A percentile compares a stretch with the other conserved stretches of the same genome.
Evolutionary conservation across 2,329 filamentous ascomycete genomes (phyloP).

Genomic region (Pyrenophora teres): DNA sequence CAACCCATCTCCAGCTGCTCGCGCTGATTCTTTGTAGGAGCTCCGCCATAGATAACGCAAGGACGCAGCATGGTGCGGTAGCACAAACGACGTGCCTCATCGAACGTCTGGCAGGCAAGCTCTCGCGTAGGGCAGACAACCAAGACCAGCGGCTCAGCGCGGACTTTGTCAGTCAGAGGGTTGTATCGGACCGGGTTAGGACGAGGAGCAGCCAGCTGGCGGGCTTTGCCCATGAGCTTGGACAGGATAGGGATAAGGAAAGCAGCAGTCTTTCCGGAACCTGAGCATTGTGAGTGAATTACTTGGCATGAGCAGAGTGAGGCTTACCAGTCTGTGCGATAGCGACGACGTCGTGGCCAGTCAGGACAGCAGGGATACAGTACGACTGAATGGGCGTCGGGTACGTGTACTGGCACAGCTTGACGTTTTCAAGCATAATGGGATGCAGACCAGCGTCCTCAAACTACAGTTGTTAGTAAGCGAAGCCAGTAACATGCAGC

Average conservation of each 20-base stretch:
- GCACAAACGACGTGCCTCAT: slow-evolving; percentile 88
- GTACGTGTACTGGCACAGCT: slow-evolving; percentile 68
- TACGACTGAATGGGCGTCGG: slow-evolving; percentile 91
- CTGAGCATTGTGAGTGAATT: slow-evolving; percentile 53
- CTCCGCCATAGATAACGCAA: slow-evolving; percentile 86
- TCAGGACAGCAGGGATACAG: slow-evolving; percentile 76
- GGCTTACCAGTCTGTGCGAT: slow-evolving; percentile 89
- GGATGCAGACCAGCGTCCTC: slow-evolving; percentile 83
- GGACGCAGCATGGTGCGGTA: slow-evolving; percentile 95
- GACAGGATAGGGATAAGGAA: slow-evolving; percentile 89
- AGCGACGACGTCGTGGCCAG: slow-evolving; percentile 81
- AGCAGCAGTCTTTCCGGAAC: slow-evolving; percentile 94
- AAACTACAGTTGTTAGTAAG: slow-evolving; percentile 56
- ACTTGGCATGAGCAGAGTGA: not conserved
- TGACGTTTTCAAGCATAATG: slow-evolving; percentile 76
- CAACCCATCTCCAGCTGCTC: slow-evolving; percentile 80
- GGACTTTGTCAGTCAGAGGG: slow-evolving; percentile 57
- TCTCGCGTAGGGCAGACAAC: slow-evolving; percentile 87
- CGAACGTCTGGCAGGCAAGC: slow-evolving; percentile 91
- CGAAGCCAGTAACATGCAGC: not conserved
- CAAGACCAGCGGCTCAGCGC: slow-evolving; percentile 85
- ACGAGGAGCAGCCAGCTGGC: slow-evolving; percentile 79
- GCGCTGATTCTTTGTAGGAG: slow-evolving; percentile 70
- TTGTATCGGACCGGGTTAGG: slow-evolving; percentile 67
- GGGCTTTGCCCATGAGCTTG: slow-evolving; percentile 93